Evolutionary conservation across 306 rosid species (phyloP).

Genomic region (Citrullus amarus): DNA sequence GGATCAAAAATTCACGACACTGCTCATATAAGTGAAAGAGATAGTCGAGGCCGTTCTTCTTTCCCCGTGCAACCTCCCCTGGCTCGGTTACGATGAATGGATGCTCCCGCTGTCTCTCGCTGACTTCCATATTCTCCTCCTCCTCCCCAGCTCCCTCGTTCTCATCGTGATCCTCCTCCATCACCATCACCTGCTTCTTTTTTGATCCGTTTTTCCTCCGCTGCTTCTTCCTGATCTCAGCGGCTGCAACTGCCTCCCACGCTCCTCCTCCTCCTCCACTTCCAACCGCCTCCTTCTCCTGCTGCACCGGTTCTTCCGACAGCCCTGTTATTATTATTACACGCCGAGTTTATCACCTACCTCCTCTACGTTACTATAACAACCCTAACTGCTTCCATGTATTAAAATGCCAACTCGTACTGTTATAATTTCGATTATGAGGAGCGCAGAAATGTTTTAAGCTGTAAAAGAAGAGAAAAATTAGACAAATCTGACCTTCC

Average conservation of each 20-base stretch:
- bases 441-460: background rate
- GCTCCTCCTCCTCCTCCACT: conserved; percentile 55
- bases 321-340: conserved; percentile 30
- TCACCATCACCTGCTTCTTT: conserved; percentile 8
- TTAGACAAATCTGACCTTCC: conserved; percentile 37
- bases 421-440: background rate
- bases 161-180: conserved; percentile 12
- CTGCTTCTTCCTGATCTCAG: conserved; percentile 31
- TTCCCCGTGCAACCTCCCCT: conserved; percentile 98
- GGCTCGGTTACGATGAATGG: conserved; percentile 96
- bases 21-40: conserved; percentile 88
- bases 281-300: conserved; percentile 56
- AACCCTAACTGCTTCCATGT: no score
- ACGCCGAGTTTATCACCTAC: background rate
- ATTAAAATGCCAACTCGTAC: background rate
- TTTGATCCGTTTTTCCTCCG: conserved; percentile 25
- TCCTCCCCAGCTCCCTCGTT: conserved; percentile 24
- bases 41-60: conserved; percentile 92
- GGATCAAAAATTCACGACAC: conserved; percentile 78
- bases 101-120: conserved; percentile 79
- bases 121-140: conserved; percentile 19
- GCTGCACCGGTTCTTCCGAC: conserved; percentile 91
- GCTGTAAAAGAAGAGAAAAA: background rate
- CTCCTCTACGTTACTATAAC: background rate
- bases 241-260: conserved; percentile 24